Conservation (phyloP, 495 filamentous ascomycete species). For the Talaromyces nanjingensis region DNA sequence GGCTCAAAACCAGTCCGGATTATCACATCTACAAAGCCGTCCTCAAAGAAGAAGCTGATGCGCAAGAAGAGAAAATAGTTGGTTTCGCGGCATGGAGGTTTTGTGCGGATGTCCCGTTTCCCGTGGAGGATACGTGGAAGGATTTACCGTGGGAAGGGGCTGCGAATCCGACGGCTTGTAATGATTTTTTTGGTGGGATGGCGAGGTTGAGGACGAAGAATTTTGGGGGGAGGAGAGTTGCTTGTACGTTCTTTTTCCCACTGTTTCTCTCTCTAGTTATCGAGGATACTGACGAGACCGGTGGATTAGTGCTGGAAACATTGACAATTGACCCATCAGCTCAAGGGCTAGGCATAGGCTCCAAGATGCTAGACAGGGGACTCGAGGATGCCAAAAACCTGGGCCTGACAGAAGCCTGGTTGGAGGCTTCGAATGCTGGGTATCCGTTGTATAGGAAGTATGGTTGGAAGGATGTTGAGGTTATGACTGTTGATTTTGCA, state of each 20-base stretch:
- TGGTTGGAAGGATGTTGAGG: slow-evolving; percentile 28
- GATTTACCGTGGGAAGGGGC: slow-evolving; percentile 5
- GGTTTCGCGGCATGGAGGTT: slow-evolving; percentile 9
- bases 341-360: slow-evolving; percentile 24
- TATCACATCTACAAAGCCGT: slow-evolving; percentile 7
- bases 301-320: slow-evolving; percentile 10
- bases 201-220: slow-evolving; percentile 11
- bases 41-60: neutral
- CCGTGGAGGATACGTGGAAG: slow-evolving; percentile 5
- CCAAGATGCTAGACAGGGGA: slow-evolving; percentile 20
- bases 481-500: slow-evolving; percentile 20
- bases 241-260: slow-evolving; percentile 11
- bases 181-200: slow-evolving; percentile 11
- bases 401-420: slow-evolving; percentile 18
- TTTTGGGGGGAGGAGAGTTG: slow-evolving; percentile 11
- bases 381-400: slow-evolving; percentile 21
- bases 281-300: neutral
- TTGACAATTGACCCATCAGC: slow-evolving; percentile 27
- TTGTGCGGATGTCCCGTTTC: neutral
- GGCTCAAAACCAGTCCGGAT: neutral
- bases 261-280: no score
- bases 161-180: slow-evolving; percentile 2
- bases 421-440: slow-evolving; percentile 27
- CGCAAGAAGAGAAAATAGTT: neutral
- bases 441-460: slow-evolving; percentile 25